Percentiles rank a stretch among this genome's conserved stretches.
Evolutionary conservation across 805 yeast species (phyloP).

Genomic region (Cyberlindnera maritima): DNA sequence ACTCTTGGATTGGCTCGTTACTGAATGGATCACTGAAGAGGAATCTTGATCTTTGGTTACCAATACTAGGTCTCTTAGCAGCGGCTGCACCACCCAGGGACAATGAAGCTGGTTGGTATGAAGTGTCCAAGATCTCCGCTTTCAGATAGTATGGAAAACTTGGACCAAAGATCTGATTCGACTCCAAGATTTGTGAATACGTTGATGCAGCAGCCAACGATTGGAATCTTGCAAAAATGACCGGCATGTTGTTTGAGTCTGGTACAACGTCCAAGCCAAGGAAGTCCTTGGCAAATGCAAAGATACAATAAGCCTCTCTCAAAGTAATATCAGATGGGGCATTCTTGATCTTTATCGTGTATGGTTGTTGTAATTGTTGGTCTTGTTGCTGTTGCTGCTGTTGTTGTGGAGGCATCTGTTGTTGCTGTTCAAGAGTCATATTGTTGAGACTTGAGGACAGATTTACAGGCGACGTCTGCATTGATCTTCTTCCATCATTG

Average conservation of each 20-base stretch:
- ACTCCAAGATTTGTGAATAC: slow-evolving; percentile 38
- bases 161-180: slow-evolving; percentile 49
- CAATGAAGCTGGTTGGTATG: slow-evolving; percentile 16
- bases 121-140: slow-evolving; percentile 40
- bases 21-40: slow-evolving; percentile 64
- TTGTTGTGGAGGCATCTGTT: slow-evolving; percentile 4
- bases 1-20: slow-evolving; percentile 28
- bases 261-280: slow-evolving; percentile 46
- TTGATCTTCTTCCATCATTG: slow-evolving; percentile 21
- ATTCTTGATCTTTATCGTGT: slow-evolving; percentile 45
- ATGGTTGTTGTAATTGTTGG: slow-evolving; percentile 10
- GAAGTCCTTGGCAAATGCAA: slow-evolving; percentile 68
- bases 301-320: slow-evolving; percentile 66
- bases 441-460: slow-evolving; percentile 20
- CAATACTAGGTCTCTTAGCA: slow-evolving; percentile 52
- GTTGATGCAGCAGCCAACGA: slow-evolving; percentile 43
- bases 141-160: slow-evolving; percentile 36
- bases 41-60: slow-evolving; percentile 63
- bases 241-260: slow-evolving; percentile 32
- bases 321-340: slow-evolving; percentile 60
- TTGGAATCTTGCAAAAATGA: slow-evolving; percentile 43
- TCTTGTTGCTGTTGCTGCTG: slow-evolving; percentile 2
- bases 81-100: slow-evolving; percentile 27
- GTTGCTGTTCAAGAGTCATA: slow-evolving; percentile 13
- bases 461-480: slow-evolving; percentile 26